Base-by-base conservation (phyloP, 805 yeast genomes). In the Metschnikowia continentalis region DNA sequence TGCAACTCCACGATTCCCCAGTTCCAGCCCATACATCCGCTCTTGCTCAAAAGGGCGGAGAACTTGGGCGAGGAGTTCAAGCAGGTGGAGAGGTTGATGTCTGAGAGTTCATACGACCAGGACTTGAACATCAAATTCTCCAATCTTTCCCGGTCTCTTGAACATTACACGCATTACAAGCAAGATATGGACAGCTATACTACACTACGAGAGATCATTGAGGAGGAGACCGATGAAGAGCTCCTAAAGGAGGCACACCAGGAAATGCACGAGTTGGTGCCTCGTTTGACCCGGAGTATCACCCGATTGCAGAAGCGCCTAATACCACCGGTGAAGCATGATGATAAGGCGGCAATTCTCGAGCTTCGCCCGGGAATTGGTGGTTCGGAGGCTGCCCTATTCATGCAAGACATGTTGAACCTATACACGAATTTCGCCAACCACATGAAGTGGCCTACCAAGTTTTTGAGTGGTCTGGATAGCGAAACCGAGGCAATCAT, bases 341-440 rank as follows among this genome's bases (percentile, higher is more conserved):
- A 84, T 3, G 94, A 88, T 42, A 82, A 80, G 54, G 82, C 94
- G 0, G 85, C 96, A 43, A 72, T 94, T 2, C 56, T 94, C 17
- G 99, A 94, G 65, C 69, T 94, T 13, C 76, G 97, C 51, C 97
- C 98, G 0, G 99, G 99, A 6, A 90, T 92, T 2, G 99, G 99
- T 14, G 99, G 99, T 2, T 80, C 84, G 5, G 99, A 94, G 63
- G 97, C 99, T 0, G 83, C 84, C 64, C 78, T 94, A 13, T 94
- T 94, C 67, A 81, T 98, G 0, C 79, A 78, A 37, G 94, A 94
- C 62, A 69, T 94, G 50, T 67, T 90, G 53, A 77, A 78, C 51
- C 90, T 94, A 98, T 94, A 94, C 66, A 69, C 77, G 26, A 83
- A 80, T 51, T 90, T 81, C 63, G 88, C 92, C 35, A 78, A 78